phyloP scores from a whole-genome alignment of 352 stramenopile species.

The Globisporangium sylvaticum region DNA sequence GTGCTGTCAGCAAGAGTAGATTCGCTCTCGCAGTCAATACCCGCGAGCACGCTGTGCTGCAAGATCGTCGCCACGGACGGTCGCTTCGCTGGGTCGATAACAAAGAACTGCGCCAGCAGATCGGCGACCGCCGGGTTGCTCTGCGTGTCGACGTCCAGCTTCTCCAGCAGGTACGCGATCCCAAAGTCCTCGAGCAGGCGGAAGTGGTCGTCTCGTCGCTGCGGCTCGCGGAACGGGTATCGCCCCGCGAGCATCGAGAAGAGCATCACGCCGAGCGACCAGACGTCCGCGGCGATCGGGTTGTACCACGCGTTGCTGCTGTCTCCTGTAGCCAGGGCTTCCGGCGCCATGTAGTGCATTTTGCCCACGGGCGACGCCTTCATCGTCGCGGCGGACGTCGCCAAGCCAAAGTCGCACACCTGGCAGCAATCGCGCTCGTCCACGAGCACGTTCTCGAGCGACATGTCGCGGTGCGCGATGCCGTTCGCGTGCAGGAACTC shows the following conservation, averaged over 20 bases:
- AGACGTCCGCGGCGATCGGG: conserved; percentile 62
- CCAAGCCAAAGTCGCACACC: conserved; percentile 80
- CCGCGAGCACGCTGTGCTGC: conserved; percentile 28
- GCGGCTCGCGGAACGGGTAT: conserved; percentile 61
- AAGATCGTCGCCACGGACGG: conserved; percentile 37
- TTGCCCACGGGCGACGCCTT: conserved; percentile 60
- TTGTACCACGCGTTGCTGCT: conserved; percentile 37
- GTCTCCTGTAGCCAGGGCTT: conserved; percentile 36
- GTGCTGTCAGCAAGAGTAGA: not conserved
- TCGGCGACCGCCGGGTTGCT: conserved; percentile 39
- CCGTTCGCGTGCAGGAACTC: conserved; percentile 69
- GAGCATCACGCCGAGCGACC: conserved; percentile 80
- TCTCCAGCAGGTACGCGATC: conserved; percentile 63
- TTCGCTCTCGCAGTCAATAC: conserved; percentile 3
- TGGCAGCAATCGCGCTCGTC: conserved; percentile 62
- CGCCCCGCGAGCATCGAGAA: conserved; percentile 63
- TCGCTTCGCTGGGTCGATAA: conserved; percentile 42
- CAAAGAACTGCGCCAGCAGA: conserved; percentile 50
- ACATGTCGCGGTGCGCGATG: conserved; percentile 80
- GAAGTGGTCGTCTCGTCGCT: conserved; percentile 54
- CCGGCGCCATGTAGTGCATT: conserved; percentile 75
- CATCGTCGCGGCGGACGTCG: conserved; percentile 27
- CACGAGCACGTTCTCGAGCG: conserved; percentile 80
- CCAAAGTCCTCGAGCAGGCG: conserved; percentile 51
- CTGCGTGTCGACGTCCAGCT: conserved; percentile 49